Evolutionary conservation across 768 basidiomycete genomes (phyloP), one percentile per base, ranked within the genome.

Genomic region (Glaciozyma antarctica): DNA sequence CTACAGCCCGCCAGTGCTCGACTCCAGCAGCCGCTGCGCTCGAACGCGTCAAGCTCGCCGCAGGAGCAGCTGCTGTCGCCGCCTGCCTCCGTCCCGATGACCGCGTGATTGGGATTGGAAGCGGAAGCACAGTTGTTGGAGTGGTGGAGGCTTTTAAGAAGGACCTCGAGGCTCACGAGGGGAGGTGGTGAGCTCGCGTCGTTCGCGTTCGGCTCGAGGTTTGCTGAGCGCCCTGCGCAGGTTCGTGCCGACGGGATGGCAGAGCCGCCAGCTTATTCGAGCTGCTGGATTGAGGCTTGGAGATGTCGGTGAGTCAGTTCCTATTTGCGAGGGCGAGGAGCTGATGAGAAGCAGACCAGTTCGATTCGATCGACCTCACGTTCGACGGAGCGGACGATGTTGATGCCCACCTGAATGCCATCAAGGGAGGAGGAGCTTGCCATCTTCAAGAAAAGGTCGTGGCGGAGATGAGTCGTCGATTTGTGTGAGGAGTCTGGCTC

Each of bases 371-470:
- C 22, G 54, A 58, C 38, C 10, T 41, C 13, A 28, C 38, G 38
- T 43, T 58, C 10, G 57, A 58, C 57, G 57, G 57, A 16, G 57
- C 57, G 19, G 57, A 58, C 57, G 57, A 58, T n/a, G 24, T 58
- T 41, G 57, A 58, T n/a, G 22, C 15, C 8, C 22, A 44, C 24
- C 41, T 44, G n/a, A 43, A 58, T 19, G 57, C 41, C 2, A 58
- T 58, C 43, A 58, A 58, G 30, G 57, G 57, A 38, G 57, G 57
- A 16, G 57, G 57, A 13, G 57, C 57, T 34, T 95, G 92, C 75
- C 93, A 95, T 70, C 78, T 95, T 44, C 83, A 90, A 47, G 93
- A 97, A 78, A 97, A 97, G 76, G 90, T 97, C 21, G 81, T 97
- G 16, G 93, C 93, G 2, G 93, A 97, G 75, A 90, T 90, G 47